Evolutionary conservation across 768 basidiomycete species (phyloP).

Genomic region (Cyclocybe cylindracea): DNA sequence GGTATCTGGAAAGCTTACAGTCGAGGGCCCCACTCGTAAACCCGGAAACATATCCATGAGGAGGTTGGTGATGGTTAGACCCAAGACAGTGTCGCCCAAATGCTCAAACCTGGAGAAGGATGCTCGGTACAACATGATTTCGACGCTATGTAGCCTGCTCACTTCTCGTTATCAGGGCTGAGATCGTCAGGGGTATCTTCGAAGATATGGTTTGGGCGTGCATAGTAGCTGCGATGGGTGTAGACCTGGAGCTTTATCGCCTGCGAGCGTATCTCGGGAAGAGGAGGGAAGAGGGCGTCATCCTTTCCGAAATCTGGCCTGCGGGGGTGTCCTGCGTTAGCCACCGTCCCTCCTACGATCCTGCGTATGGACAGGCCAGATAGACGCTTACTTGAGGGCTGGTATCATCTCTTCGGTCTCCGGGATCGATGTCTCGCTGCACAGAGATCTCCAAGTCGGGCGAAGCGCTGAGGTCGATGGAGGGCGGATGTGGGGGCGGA

Average conservation of each 20-base stretch:
- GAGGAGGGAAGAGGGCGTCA: conserved; percentile 50
- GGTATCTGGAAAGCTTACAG: conserved; percentile 44
- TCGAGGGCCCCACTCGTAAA: conserved; percentile 75
- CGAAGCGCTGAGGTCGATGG: background rate
- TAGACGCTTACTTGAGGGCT: conserved; percentile 8
- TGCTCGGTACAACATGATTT: background rate
- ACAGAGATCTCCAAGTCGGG: background rate
- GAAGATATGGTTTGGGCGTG: conserved; percentile 71
- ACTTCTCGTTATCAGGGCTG: conserved; percentile 86
- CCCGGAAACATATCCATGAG: conserved; percentile 66
- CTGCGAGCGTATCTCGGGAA: conserved; percentile 55
- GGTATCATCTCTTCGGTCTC: conserved; percentile 6
- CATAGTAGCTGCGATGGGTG: conserved; percentile 74
- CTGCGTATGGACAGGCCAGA: background rate
- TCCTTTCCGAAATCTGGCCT: conserved; percentile 47
- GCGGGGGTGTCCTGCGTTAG: background rate
- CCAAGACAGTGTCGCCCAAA: conserved; percentile 74
- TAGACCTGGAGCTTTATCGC: conserved; percentile 58
- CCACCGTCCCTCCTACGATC: background rate
- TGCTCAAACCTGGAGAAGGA: conserved; percentile 61
- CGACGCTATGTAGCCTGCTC: conserved; percentile 12
- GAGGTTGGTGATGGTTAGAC: conserved; percentile 64
- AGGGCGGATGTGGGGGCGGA: background rate
- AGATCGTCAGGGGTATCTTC: conserved; percentile 73
- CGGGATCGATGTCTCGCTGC: background rate